These are phyloP conservation scores for Saccharomyces hybrid DNA, from an alignment of 1,139 yeast species.

Conservation along the genomic window DNA sequence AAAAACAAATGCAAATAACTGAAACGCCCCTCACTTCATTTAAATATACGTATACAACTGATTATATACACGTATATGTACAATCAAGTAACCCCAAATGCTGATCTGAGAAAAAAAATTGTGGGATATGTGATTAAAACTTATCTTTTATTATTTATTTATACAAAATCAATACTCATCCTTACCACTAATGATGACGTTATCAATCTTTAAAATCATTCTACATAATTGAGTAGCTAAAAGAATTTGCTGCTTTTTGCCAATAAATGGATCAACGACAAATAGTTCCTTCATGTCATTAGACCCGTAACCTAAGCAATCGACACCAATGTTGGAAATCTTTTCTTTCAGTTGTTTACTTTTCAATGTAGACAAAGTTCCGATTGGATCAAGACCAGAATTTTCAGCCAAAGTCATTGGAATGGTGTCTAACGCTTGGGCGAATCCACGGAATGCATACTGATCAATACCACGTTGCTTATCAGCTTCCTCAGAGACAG, in stretches of 20 bases:
- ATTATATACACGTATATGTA: constrained; percentile 1
- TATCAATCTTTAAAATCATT: constrained; percentile 94
- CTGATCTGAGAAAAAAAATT: background rate
- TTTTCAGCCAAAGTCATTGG: constrained; percentile 96
- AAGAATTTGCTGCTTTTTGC: constrained; percentile 91
- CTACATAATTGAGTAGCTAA: constrained; percentile 95
- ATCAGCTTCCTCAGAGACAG: constrained; percentile 89
- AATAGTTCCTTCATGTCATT: constrained; percentile 89
- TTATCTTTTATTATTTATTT: background rate
- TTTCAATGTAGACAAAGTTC: constrained; percentile 75
- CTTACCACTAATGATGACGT: constrained; percentile 87
- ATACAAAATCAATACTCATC: constrained; percentile 48
- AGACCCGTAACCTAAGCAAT: constrained; percentile 82
- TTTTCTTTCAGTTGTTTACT: constrained; percentile 75
- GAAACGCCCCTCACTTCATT: background rate
- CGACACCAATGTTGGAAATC: constrained; percentile 76
- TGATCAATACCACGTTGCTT: constrained; percentile 92
- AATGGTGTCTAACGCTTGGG: constrained; percentile 82
- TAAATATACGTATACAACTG: background rate
- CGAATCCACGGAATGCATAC: constrained; percentile 93
- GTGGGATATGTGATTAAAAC: background rate
- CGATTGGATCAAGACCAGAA: constrained; percentile 92
- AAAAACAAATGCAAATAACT: background rate
- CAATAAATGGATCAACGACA: constrained; percentile 94
- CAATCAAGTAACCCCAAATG: background rate